phyloP scores from a whole-genome alignment of 495 filamentous ascomycete genomes.

The Thermochaetoides thermophila region DNA sequence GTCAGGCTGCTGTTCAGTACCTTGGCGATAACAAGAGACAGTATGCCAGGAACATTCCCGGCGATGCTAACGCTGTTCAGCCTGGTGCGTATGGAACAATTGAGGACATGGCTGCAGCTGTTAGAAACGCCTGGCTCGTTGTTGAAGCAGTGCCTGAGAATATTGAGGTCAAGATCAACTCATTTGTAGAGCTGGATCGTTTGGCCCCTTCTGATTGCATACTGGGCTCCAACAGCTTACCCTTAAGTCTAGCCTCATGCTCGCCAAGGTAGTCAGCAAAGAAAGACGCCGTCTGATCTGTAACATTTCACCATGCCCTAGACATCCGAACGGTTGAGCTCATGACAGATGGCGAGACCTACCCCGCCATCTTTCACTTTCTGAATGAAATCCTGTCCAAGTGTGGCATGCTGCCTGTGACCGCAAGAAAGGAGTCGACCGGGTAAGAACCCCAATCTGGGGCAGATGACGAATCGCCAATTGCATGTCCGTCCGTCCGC shows the following conservation, averaged over 20 bases:
- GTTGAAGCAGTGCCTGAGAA: slow-evolving; percentile 43
- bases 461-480: too few species aligned
- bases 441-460: too few species aligned
- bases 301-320: slow-evolving; percentile 43
- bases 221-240: slow-evolving; percentile 34
- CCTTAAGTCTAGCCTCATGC: slow-evolving; percentile 32
- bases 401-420: slow-evolving; percentile 26
- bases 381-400: slow-evolving; percentile 21
- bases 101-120: slow-evolving; percentile 22
- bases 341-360: slow-evolving; percentile 40
- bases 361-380: slow-evolving; percentile 27
- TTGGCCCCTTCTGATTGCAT: slow-evolving; percentile 28
- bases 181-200: slow-evolving; percentile 32
- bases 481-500: too few species aligned
- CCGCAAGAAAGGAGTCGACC: slow-evolving; percentile 31
- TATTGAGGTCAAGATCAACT: slow-evolving; percentile 33
- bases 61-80: too few species aligned
- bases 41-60: slow-evolving; percentile 9
- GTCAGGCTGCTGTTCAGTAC: slow-evolving; percentile 8
- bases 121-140: slow-evolving; percentile 33
- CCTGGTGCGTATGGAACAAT: slow-evolving; percentile 14
- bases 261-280: slow-evolving; percentile 25
- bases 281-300: slow-evolving; percentile 17
- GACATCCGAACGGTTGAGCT: slow-evolving; percentile 33
- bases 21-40: slow-evolving; percentile 8